Percentiles rank a stretch among this genome's conserved stretches.
phyloP scores from a whole-genome alignment of 305 asterid species.

The Nicotiana rustica region DNA sequence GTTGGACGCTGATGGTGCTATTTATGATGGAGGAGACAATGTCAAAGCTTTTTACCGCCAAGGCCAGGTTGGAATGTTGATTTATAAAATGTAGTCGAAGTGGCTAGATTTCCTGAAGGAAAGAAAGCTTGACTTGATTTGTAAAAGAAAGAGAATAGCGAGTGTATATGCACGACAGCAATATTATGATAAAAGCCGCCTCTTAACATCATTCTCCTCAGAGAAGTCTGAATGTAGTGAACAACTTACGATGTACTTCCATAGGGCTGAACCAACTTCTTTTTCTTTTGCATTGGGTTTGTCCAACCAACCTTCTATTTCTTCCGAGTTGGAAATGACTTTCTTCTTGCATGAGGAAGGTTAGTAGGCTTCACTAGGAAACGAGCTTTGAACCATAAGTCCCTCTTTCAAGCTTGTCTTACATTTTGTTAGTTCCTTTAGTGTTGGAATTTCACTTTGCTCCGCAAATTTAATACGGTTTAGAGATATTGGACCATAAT shows the following conservation, averaged over 20 bases:
- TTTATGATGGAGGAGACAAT: constrained; percentile 49
- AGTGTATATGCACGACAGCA: not conserved
- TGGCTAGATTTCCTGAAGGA: constrained; percentile 19
- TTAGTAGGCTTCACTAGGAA: not conserved
- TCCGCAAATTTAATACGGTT: not conserved
- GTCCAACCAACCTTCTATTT: not conserved
- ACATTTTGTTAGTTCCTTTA: not conserved
- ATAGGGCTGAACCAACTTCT: not conserved
- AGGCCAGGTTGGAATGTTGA: constrained; percentile 49
- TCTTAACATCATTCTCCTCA: not conserved
- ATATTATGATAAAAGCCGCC: constrained; percentile 14
- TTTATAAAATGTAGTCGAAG: constrained; percentile 12
- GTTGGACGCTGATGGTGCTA: constrained; percentile 51
- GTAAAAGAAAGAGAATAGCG: not conserved
- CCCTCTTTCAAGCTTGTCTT: constrained; percentile 18
- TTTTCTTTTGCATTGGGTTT: not conserved
- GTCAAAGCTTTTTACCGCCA: constrained; percentile 51
- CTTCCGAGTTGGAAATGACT: not conserved
- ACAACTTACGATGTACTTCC: not conserved
- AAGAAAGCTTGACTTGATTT: constrained; percentile 26
- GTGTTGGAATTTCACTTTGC: not conserved
- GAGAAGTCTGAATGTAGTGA: not conserved
- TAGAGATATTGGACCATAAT: not conserved
- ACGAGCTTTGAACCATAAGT: not conserved
- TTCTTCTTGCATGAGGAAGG: not conserved